Base-by-base conservation (phyloP, 2,329 filamentous ascomycete species). In the Arthrinium phaeospermum region DNA sequence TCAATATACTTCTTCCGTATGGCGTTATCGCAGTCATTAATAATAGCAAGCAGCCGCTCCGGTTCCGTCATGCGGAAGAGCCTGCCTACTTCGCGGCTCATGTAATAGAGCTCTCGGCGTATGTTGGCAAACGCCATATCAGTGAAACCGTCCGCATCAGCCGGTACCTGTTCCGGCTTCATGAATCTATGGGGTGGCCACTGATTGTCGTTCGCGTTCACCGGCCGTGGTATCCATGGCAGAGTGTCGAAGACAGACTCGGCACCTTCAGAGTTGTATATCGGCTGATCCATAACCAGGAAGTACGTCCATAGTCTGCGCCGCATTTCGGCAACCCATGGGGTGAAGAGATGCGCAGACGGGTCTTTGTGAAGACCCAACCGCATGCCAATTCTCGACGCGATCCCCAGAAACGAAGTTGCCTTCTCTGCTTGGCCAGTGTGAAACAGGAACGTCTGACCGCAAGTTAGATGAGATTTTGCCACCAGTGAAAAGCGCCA, bases 121-220 rank as follows among this genome's bases (percentile, higher is more conserved):
- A 75, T 67, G 6, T 75, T 68, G 0, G 71, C 72, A 53, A 75
- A 75, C 1, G 75, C 71, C 75, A 75, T 75, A 19, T 75, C 75
- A 24, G 75, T 75, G 22, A 75, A 73, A 6, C 75, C 75, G 14
- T 75, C 74, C 4, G 67, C 70, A 27, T 75, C 75, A 1, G 24
- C 27, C 3, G 75, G 75, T 16, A 73, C 49, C 47, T 72, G 73
- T 16, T 72, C 73, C 2, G 75, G 67, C 24, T 75, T 72, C 44
- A 74, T 71, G 34, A 75, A 75, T 3, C 72, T 70, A 3, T 71
- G 73, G 3, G 75, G 69, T 22, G 72, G 64, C 75, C 75, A 75
- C 46, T 75, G 71, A n/a, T 30, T 70, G n/a, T 75, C 74, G 68
- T 75, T 75, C 19, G 73, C 71, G 41, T 75, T 75, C 7, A 68